These are phyloP conservation scores for Euphorbia tirucalli DNA, from an alignment of 345 rosid species.

Conservation along the genomic window DNA sequence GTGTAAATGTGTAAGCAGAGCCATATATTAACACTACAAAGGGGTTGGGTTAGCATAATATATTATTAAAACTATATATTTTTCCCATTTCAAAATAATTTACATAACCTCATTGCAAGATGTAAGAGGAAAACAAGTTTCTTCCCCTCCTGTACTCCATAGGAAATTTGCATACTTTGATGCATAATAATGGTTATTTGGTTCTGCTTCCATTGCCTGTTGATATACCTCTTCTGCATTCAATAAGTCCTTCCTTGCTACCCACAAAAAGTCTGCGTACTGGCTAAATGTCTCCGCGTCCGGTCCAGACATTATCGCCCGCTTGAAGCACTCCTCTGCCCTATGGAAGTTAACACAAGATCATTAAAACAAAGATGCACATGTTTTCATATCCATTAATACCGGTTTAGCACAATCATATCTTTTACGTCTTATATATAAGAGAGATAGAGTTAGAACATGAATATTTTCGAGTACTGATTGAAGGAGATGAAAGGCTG, in stretches of 20 bases:
- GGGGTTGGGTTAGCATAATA: too few relatives aligned
- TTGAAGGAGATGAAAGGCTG: too few relatives aligned
- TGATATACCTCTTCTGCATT: slow-evolving; percentile 71
- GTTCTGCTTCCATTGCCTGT: slow-evolving; percentile 58
- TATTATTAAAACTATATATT: background rate
- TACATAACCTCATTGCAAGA: slow-evolving; percentile 3
- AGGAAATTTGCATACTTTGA: slow-evolving; percentile 73
- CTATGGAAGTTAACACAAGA: slow-evolving; percentile 33
- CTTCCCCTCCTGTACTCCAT: slow-evolving; percentile 70
- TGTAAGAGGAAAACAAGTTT: slow-evolving; percentile 56
- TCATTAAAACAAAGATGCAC: too few relatives aligned
- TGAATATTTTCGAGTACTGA: too few relatives aligned
- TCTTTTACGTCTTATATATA: too few relatives aligned
- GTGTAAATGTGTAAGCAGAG: background rate
- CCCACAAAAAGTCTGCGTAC: slow-evolving; percentile 73
- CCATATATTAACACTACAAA: background rate
- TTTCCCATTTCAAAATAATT: background rate
- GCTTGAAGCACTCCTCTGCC: slow-evolving; percentile 73
- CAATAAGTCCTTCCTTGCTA: slow-evolving; percentile 58
- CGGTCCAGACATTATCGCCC: slow-evolving; percentile 50
- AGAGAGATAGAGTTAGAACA: too few relatives aligned
- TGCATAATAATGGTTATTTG: slow-evolving; percentile 42
- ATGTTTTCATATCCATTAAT: too few relatives aligned
- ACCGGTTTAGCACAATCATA: too few relatives aligned
- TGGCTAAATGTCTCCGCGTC: slow-evolving; percentile 60